Conservation (phyloP, 192 early-diverging fungal genomes). For the Chytriomyces sp. region DNA sequence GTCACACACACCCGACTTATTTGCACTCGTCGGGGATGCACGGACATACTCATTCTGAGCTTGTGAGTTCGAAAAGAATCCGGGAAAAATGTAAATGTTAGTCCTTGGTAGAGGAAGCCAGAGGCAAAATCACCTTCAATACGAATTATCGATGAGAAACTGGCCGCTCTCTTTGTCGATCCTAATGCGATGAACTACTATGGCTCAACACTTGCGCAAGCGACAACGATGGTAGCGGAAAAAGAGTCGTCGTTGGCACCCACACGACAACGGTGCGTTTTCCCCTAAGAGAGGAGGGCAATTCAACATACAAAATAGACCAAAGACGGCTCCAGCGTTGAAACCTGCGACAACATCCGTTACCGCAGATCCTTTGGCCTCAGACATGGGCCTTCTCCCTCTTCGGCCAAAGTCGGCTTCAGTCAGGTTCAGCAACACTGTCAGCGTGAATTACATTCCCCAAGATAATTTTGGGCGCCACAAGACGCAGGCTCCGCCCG, state of each 20-base stretch:
- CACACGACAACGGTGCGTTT: neutral
- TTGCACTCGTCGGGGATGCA: slow-evolving; percentile 26
- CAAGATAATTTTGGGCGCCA: slow-evolving; percentile 7
- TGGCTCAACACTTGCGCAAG: no score
- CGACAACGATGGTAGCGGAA: neutral
- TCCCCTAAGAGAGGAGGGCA: neutral
- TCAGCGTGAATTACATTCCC: no score
- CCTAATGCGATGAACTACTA: neutral
- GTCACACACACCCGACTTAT: slow-evolving; percentile 16
- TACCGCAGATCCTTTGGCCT: neutral
- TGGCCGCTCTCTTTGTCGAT: neutral
- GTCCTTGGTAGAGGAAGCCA: neutral
- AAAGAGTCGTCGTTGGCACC: neutral
- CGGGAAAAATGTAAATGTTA: neutral
- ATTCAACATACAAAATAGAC: neutral
- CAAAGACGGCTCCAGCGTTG: neutral
- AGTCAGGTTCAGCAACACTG: no score
- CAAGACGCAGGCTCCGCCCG: slow-evolving; percentile 7
- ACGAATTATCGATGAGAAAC: neutral
- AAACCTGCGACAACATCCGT: neutral
- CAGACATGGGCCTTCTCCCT: neutral
- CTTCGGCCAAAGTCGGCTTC: neutral
- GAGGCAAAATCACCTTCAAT: no score
- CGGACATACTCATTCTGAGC: slow-evolving; percentile 3
- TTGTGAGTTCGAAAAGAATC: neutral